Base-by-base conservation (phyloP, 1,284 basidiomycete genomes). In the Cystobasidium slooffiae region DNA sequence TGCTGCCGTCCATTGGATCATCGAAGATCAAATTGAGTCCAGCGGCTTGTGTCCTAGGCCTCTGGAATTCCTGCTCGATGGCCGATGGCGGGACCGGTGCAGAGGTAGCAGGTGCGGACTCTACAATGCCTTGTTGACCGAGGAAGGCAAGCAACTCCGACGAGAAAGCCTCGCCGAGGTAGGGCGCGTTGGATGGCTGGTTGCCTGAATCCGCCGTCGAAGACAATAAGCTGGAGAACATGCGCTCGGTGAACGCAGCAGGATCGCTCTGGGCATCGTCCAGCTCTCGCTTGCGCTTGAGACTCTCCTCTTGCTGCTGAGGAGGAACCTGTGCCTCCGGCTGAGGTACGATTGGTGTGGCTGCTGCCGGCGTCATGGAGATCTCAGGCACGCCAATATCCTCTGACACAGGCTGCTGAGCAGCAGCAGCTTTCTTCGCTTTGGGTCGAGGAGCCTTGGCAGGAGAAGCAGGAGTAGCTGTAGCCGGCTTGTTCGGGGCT, bases 201-300 rank as follows among this genome's bases (percentile, higher is more conserved):
- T 24, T 56, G 31, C 8, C 12, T 52, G 18, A n/a, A 20, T 46
- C 20, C 58, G 47, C 51, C 43, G 14, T 44, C 46, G 24, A 22
- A 9, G 18, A 9, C 24, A 73, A 52, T 12, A 55, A 66, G 46
- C 51, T 58, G 3, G 70, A 62, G 41, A 79, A 67, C 41, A 76
- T 75, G 55, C 69, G 69, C 64, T 78, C 76, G 68, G 78, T 70
- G 61, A 77, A 79, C 1, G 55, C 75, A 41, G 76, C 72, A 16
- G 79, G 78, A 58, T 79, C 76, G 16, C 67, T 55, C 10, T 76
- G 68, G 3, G 76, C 76, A 61, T 79, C 79, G 14, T 78, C 77
- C 46, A 75, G 72, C 52, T 79, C 78, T 14, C 79, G 72, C 64
- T 79, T 79, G 20, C 79, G 72, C 67, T 78, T 79, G 20, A 75